Conservation (phyloP, 768 basidiomycete species). For the Pulveroboletus sp. region DNA sequence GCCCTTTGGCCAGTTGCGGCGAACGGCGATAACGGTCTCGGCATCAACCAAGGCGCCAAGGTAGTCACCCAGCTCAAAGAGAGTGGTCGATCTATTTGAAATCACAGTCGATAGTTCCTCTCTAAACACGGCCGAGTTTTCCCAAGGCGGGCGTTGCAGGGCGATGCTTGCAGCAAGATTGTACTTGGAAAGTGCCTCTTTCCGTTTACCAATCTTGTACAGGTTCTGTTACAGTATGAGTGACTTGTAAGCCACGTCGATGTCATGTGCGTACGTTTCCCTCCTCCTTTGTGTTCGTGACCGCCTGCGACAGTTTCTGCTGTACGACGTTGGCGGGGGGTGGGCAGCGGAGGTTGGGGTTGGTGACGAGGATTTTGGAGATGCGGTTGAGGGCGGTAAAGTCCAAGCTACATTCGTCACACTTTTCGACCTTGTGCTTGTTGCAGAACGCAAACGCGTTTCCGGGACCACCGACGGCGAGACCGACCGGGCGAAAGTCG, state of each 20-base stretch:
- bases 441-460: slow-evolving; percentile 58
- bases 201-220: slow-evolving; percentile 74
- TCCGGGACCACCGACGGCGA: slow-evolving; percentile 54
- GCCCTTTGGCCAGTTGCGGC: slow-evolving; percentile 91
- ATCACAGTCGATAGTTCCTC: slow-evolving; percentile 90
- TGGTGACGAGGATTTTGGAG: slow-evolving; percentile 61
- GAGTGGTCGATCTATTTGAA: slow-evolving; percentile 90
- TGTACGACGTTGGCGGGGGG: slow-evolving; percentile 79
- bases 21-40: slow-evolving; percentile 82
- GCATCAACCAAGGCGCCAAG: slow-evolving; percentile 84
- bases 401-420: slow-evolving; percentile 70
- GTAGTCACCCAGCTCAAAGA: slow-evolving; percentile 71
- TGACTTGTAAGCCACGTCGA: slow-evolving; percentile 1
- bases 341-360: slow-evolving; percentile 71
- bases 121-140: slow-evolving; percentile 73
- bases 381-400: slow-evolving; percentile 76
- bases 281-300: slow-evolving; percentile 85
- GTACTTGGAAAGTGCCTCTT: slow-evolving; percentile 75
- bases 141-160: slow-evolving; percentile 84
- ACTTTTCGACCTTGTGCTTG: slow-evolving; percentile 69
- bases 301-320: slow-evolving; percentile 69
- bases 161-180: slow-evolving; percentile 76
- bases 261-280: slow-evolving; percentile 76
- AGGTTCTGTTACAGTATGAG: slow-evolving; percentile 47
- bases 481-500: slow-evolving; percentile 57